Base-by-base conservation (phyloP, 1,284 basidiomycete species). In the Puccinia sorghi region DNA sequence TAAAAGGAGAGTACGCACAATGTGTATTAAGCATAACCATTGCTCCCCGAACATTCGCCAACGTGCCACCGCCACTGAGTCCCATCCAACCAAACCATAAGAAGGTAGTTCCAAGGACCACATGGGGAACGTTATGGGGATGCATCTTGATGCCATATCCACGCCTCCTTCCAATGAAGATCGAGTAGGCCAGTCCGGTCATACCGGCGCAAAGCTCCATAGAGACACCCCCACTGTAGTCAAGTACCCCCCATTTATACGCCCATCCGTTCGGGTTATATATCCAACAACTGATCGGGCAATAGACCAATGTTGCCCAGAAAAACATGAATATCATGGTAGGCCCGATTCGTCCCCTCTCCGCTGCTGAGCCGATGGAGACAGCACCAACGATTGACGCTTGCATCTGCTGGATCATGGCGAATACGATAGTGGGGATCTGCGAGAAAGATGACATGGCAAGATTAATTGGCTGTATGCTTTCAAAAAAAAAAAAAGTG, bases 41-140 rank as follows among this genome's bases (percentile, higher is more conserved):
- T 75, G 93, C 88, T 0, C 93, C 93, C 75, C 93, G 91, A 56
- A 97, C 87, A 84, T 95, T 95, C 25, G 94, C 94, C 75, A 92
- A 93, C 11, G 93, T 92, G 72, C 91, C 93, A 17, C 89, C 89
- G 27, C 87, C 88, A 83, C 86, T 86, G 82, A 84, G 81, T 15
- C 91, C 94, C 83, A 95, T 94, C 95, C 95, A 97, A 78, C 94
- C 94, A 83, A 96, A 92, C 93, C 93, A 97, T 79, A 97, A 90
- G 81, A 97, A 88, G 15, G 90, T 88, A 17, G 90, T 95, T 80
- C 95, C 95, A 72, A 97, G 89, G 77, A 90, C 90, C 82, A 97
- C 92, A 85, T 94, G 87, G 43, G 91, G 91, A 22, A 97, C 93
- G 84, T 96, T 97, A 85, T 95, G 93, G 11, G 94, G 94, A 80